phyloP scores from a whole-genome alignment of 1,284 basidiomycete species.

The Anthracocystis setariae region DNA sequence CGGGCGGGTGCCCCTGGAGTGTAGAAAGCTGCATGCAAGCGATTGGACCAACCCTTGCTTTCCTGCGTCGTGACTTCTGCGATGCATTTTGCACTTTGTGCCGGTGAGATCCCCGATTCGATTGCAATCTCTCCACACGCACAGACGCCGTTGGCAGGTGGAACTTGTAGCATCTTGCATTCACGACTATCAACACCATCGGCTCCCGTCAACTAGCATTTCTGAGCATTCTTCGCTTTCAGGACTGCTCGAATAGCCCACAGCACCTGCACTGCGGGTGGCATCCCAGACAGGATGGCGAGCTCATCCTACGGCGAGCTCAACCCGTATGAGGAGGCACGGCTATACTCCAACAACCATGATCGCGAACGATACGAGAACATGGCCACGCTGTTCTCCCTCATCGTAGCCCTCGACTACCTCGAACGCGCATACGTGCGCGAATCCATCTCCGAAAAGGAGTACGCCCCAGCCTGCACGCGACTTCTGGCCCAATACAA shows the following conservation, averaged over 20 bases:
- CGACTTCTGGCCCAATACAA: slow-evolving; percentile 93
- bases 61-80: neutral
- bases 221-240: neutral
- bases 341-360: slow-evolving; percentile 85
- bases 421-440: slow-evolving; percentile 94
- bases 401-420: slow-evolving; percentile 90
- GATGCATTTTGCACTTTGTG: too few species aligned
- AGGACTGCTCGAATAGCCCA: neutral
- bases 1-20: slow-evolving; percentile 5
- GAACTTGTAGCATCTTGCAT: too few species aligned
- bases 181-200: neutral
- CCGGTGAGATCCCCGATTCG: too few species aligned
- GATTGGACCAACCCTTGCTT: slow-evolving; percentile 10
- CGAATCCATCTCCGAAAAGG: slow-evolving; percentile 83
- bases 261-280: neutral
- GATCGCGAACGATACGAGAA: slow-evolving; percentile 90
- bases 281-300: slow-evolving; percentile 16
- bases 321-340: slow-evolving; percentile 76
- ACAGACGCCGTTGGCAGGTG: too few species aligned
- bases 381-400: slow-evolving; percentile 87
- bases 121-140: neutral
- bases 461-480: slow-evolving; percentile 96
- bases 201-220: neutral
- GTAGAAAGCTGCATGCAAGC: neutral
- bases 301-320: slow-evolving; percentile 42